phyloP scores from a whole-genome alignment of 225 moss, liverwort and hornwort species.

The Anthoceros angustus region DNA sequence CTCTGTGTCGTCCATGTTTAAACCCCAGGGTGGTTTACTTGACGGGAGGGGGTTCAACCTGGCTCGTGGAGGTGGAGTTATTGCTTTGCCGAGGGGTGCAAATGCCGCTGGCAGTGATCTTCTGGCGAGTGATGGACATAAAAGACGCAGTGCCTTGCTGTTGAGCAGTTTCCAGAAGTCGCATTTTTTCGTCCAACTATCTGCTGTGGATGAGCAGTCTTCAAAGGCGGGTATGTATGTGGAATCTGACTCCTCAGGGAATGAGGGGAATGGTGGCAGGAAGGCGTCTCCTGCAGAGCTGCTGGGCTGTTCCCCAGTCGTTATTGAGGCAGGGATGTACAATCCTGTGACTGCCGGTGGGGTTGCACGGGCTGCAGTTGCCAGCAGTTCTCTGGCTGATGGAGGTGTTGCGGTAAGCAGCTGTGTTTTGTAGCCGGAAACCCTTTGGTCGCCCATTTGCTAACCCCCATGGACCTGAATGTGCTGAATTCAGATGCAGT shows the following conservation, averaged over 20 bases:
- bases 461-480: too few relatives aligned
- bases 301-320: slow-evolving; percentile 57
- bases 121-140: slow-evolving; percentile 33
- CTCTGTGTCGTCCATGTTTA: not conserved
- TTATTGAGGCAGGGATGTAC: slow-evolving; percentile 61
- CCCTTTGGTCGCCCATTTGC: too few relatives aligned
- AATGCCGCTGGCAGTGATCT: slow-evolving; percentile 12
- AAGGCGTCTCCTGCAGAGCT: slow-evolving; percentile 18
- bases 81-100: slow-evolving; percentile 34
- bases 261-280: slow-evolving; percentile 33
- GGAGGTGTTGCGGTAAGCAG: slow-evolving; percentile 82
- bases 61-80: slow-evolving; percentile 43
- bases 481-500: not conserved
- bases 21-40: slow-evolving; percentile 21
- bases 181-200: slow-evolving; percentile 61
- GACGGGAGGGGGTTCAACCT: slow-evolving; percentile 51
- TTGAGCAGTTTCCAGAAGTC: slow-evolving; percentile 72
- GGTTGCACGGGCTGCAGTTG: slow-evolving; percentile 62
- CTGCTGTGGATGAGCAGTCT: slow-evolving; percentile 23
- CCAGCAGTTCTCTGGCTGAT: slow-evolving; percentile 65
- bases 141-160: slow-evolving; percentile 38
- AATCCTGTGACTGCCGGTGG: slow-evolving; percentile 76
- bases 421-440: not conserved
- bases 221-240: slow-evolving; percentile 17
- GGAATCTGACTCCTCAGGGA: slow-evolving; percentile 9